A percentile compares a stretch with the other conserved stretches of the same genome.
These are phyloP conservation scores for Eimeria nieschulzi DNA, from an alignment of 169 alveolate genomes.

Conservation along the genomic window DNA sequence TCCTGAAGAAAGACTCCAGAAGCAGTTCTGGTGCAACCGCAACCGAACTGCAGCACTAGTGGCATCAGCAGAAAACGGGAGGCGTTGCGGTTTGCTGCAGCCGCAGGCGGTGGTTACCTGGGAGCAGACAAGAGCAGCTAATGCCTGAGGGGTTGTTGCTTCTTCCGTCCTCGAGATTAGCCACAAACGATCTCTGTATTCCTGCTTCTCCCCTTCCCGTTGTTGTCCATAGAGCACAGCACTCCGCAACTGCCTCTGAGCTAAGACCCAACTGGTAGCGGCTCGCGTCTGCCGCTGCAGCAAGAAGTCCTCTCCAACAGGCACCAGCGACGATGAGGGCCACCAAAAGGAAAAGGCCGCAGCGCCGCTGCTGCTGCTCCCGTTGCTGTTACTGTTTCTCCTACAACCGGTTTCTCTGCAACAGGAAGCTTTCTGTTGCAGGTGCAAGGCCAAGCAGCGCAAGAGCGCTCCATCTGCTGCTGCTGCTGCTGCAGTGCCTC, in stretches of 20 bases:
- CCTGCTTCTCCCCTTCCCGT: constrained; percentile 5
- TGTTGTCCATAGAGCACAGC: constrained; percentile 21
- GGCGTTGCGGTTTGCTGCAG: no score
- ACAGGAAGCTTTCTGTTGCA: constrained; percentile 9
- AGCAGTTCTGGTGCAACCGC: no score
- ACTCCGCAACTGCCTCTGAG: constrained; percentile 11
- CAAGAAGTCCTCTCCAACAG: constrained; percentile 4
- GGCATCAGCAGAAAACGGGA: no score
- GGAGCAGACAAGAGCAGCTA: constrained; percentile 20
- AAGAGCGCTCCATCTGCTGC: constrained; percentile 47
- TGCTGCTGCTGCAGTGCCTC: constrained; percentile 61
- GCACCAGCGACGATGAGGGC: constrained; percentile 23
- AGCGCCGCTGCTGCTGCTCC: constrained; percentile 31
- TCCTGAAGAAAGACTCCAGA: no score
- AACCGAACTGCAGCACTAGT: no score
- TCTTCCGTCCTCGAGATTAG: background rate
- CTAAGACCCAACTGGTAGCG: background rate
- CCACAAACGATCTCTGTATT: background rate
- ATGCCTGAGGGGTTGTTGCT: constrained; percentile 19
- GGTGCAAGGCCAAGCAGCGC: background rate
- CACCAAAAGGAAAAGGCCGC: constrained; percentile 49
- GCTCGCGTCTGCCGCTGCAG: constrained; percentile 59
- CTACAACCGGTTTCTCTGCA: background rate
- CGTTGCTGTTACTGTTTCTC: constrained; percentile 19
- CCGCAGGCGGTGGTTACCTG: background rate